Base-by-base conservation (phyloP, 2,329 filamentous ascomycete genomes). In the Phialophora macrospora region DNA sequence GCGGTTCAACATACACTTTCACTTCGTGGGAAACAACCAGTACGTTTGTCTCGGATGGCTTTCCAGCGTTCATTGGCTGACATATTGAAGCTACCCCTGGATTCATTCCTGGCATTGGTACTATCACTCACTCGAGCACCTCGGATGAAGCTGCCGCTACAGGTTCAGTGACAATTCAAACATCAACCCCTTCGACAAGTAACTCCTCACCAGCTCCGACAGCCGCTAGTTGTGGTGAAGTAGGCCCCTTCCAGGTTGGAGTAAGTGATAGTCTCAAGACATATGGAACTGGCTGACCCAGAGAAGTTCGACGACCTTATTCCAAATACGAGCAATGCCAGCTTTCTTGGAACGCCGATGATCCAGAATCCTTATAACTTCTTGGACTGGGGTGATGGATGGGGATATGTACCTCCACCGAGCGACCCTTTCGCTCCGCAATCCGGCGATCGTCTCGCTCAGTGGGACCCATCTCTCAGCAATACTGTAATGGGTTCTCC, bases 341-440 rank as follows among this genome's bases (percentile, higher is more conserved):
- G 74, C 7, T 74, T 72, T n/a, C 57, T 71, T n/a, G 32, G 62
- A 5, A 73, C 69, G 55, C 77, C 79, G 9, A 78, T 79, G 51
- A 75, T 84, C 64, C 78, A 76, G 68, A 80, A 79, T 62, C 82
- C 82, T 1, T 84, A 83, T 68, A 79, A 82, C 62, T 82, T 84
- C 70, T 77, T 85, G 55, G 79, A 79, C 72, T 85, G 82, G 74
- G 80, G 81, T 49, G 77, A 80, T 62, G 83, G 82, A 24, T 85
- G 80, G 73, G 78, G 79, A 3, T 83, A 84, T 69, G 78, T 80
- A 34, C 80, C 81, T 3, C 77, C 78, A 46, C 77, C 78, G 48
- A 77, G 74, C 62, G 77, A 80, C 65, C 80, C 80, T 8, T 83
- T 80, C 66, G 71, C 75, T 12, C 78, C 82, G 2, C 67, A 70